Percentiles rank a stretch among this genome's conserved stretches.
These are phyloP conservation scores for Endoconidiophora laricicola DNA, from an alignment of 2,329 filamentous ascomycete genomes.

Conservation along the genomic window DNA sequence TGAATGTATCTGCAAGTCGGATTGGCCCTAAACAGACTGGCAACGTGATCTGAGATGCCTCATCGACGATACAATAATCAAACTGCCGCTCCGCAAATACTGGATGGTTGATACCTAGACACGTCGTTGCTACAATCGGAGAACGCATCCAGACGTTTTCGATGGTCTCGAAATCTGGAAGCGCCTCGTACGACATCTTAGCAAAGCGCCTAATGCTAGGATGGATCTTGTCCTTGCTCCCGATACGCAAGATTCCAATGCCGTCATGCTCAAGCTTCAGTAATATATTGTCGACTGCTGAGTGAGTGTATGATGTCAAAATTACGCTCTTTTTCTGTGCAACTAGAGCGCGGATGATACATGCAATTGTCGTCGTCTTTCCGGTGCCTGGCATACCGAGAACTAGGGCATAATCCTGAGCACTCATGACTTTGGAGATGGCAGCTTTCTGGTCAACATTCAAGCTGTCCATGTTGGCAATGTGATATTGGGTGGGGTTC, in stretches of 20 bases:
- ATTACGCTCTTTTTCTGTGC: slow-evolving; percentile 84
- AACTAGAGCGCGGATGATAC: slow-evolving; percentile 83
- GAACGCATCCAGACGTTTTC: slow-evolving; percentile 69
- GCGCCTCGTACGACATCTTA: slow-evolving; percentile 56
- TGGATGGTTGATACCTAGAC: slow-evolving; percentile 75
- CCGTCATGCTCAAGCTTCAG: slow-evolving; percentile 72
- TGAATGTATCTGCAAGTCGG: slow-evolving; percentile 79
- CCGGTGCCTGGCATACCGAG: slow-evolving; percentile 96
- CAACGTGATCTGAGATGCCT: slow-evolving; percentile 92
- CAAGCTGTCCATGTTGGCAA: slow-evolving; percentile 44
- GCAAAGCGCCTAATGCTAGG: slow-evolving; percentile 45
- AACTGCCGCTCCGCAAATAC: slow-evolving; percentile 81
- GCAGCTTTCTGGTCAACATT: slow-evolving; percentile 78
- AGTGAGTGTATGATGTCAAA: slow-evolving; percentile 90
- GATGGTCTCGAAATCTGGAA: slow-evolving; percentile 67
- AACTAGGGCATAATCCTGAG: slow-evolving; percentile 89
- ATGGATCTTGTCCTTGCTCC: slow-evolving; percentile 71
- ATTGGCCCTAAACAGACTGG: slow-evolving; percentile 91
- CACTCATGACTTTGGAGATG: slow-evolving; percentile 89
- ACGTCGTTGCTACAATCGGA: slow-evolving; percentile 86
- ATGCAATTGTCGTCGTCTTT: slow-evolving; percentile 94
- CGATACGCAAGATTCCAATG: slow-evolving; percentile 69
- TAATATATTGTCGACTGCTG: slow-evolving; percentile 93
- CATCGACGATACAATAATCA: slow-evolving; percentile 96
- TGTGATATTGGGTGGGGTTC: slow-evolving; percentile 42